phyloP scores from a whole-genome alignment of 495 filamentous ascomycete species.

The Margaritispora aquatica region DNA sequence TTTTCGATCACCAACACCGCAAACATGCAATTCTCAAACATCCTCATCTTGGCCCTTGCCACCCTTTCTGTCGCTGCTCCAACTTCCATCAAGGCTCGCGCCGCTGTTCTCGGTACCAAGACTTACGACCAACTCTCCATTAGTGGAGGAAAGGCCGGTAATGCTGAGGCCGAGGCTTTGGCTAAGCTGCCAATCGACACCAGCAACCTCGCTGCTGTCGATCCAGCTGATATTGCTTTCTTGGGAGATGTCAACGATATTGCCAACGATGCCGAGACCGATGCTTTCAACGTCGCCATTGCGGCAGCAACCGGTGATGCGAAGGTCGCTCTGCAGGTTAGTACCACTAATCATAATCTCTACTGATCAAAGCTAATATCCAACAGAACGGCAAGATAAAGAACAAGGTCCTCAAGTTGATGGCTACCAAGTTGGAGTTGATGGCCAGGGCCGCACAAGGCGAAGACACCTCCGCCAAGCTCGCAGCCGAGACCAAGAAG shows the following conservation, averaged over 20 bases:
- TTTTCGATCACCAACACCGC: background rate
- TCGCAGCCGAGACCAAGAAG: background rate
- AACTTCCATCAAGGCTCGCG: background rate
- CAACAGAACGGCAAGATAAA: constrained; percentile 1
- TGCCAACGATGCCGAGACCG: background rate
- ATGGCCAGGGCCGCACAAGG: background rate
- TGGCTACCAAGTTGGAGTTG: background rate
- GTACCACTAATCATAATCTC: background rate
- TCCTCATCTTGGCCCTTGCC: constrained; percentile 1
- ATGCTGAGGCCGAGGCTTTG: constrained; percentile 22
- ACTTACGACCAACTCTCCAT: constrained; percentile 26
- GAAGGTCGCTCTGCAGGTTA: background rate
- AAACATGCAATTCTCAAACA: constrained; percentile 9
- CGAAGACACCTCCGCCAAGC: background rate
- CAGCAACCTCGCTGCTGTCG: background rate
- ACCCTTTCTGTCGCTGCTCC: background rate
- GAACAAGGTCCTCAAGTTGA: constrained; percentile 1
- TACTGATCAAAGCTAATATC: background rate
- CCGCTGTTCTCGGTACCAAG: constrained; percentile 3
- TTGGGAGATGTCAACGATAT: background rate
- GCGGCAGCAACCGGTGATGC: background rate
- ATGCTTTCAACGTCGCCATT: background rate
- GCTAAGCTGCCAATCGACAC: background rate
- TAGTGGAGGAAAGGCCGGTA: constrained; percentile 35
- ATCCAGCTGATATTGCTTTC: background rate